Evolutionary conservation across 2,329 filamentous ascomycete genomes (phyloP).

Genomic region (Verticillium zaregamsianum): DNA sequence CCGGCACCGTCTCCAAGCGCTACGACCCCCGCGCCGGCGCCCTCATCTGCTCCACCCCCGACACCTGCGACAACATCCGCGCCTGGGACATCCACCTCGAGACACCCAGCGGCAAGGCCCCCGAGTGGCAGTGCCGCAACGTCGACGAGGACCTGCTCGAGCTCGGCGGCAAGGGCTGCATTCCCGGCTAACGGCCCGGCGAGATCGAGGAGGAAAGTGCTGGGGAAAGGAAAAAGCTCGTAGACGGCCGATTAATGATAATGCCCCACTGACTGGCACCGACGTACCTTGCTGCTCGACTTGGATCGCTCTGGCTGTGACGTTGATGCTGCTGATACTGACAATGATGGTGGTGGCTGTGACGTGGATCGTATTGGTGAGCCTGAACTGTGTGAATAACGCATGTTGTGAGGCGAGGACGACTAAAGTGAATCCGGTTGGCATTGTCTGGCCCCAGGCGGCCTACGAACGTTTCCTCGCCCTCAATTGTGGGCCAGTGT

Average conservation of each 20-base stretch:
- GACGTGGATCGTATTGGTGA: no score
- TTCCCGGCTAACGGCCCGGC: neutral
- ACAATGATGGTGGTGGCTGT: no score
- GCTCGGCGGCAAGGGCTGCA: conserved; percentile 6
- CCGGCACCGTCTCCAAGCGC: conserved; percentile 22
- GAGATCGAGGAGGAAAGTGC: neutral
- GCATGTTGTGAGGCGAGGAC: no score
- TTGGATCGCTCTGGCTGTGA: no score
- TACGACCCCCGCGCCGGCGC: conserved; percentile 22
- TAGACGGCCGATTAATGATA: neutral
- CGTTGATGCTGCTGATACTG: no score
- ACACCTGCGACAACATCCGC: conserved; percentile 41
- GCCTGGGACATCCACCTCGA: conserved; percentile 39
- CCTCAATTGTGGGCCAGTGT: neutral
- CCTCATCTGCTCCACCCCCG: conserved; percentile 17
- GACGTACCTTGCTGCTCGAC: no score
- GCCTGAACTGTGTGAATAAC: no score
- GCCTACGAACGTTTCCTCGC: neutral
- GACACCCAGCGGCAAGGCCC: conserved; percentile 38
- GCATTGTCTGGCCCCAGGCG: neutral
- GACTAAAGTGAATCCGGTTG: neutral
- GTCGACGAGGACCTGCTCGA: conserved; percentile 16
- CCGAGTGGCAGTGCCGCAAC: conserved; percentile 40
- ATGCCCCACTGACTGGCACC: neutral
- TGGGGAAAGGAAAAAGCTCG: neutral